phyloP scores from a whole-genome alignment of 768 basidiomycete genomes.

The Phaeolepiota aurea region DNA sequence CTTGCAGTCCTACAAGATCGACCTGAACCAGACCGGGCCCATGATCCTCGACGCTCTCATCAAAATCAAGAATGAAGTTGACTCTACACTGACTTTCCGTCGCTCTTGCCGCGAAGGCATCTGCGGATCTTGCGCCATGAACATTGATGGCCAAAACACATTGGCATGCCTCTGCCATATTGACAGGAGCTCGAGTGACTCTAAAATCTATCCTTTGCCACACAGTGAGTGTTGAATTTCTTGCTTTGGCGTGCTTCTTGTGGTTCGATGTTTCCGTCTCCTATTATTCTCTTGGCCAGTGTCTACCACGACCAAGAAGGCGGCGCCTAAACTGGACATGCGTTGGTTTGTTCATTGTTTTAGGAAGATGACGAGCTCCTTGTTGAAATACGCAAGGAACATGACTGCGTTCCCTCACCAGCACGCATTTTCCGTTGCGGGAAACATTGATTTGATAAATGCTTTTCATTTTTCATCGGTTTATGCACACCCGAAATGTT shows the following conservation, averaged over 20 bases:
- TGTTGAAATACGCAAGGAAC: background rate
- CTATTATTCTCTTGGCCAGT: too few relatives aligned
- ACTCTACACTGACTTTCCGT: slow-evolving; percentile 95
- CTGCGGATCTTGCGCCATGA: slow-evolving; percentile 98
- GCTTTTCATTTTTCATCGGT: too few relatives aligned
- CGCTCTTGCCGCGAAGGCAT: slow-evolving; percentile 92
- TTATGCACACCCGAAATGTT: too few relatives aligned
- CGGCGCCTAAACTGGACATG: too few relatives aligned
- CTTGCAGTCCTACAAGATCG: slow-evolving; percentile 85
- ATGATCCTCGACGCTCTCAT: slow-evolving; percentile 95
- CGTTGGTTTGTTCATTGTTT: too few relatives aligned
- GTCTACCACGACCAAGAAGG: too few relatives aligned
- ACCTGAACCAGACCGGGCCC: slow-evolving; percentile 91
- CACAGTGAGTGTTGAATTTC: slow-evolving; percentile 60
- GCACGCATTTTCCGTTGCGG: background rate
- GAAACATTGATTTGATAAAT: too few relatives aligned
- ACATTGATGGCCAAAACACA: slow-evolving; percentile 97
- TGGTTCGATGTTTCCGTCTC: too few relatives aligned
- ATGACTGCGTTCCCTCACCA: too few relatives aligned
- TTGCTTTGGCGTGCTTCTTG: too few relatives aligned
- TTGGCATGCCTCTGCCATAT: slow-evolving; percentile 96
- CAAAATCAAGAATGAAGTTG: slow-evolving; percentile 98
- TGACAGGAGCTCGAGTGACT: slow-evolving; percentile 67
- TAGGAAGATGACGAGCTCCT: too few relatives aligned
- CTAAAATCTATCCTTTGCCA: slow-evolving; percentile 94